Evolutionary conservation across 345 rosid species (phyloP).

Genomic region (Arabis alpina): DNA sequence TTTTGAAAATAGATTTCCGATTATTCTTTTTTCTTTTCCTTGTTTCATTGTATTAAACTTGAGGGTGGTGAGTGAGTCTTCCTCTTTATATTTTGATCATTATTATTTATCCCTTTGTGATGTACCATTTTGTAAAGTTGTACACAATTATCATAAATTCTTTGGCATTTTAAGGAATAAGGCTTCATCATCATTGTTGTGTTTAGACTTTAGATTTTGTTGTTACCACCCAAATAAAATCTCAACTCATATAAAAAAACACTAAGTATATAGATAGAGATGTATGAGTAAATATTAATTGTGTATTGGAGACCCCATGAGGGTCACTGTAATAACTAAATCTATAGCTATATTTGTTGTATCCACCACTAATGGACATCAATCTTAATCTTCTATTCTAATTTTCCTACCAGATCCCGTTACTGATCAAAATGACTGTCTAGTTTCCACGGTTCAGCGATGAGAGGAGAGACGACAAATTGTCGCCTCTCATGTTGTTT

Average conservation of each 20-base stretch:
- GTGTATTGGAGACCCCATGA: background rate
- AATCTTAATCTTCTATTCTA: slow-evolving; percentile 12
- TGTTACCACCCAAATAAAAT: too few species aligned
- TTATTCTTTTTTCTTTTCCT: slow-evolving; percentile 23
- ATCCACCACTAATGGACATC: background rate
- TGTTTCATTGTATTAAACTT: too few species aligned
- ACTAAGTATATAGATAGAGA: too few species aligned
- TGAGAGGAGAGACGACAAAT: background rate
- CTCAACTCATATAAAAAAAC: too few species aligned
- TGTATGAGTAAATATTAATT: background rate
- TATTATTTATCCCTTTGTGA: background rate
- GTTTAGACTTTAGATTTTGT: too few species aligned
- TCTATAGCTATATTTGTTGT: slow-evolving; percentile 1
- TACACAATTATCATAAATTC: slow-evolving; percentile 18
- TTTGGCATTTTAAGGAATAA: background rate
- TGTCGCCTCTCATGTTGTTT: slow-evolving; percentile 38
- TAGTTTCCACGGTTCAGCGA: background rate
- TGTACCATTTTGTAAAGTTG: slow-evolving; percentile 30
- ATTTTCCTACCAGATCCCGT: background rate
- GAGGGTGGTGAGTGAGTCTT: too few species aligned
- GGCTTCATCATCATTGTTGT: background rate
- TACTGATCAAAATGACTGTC: background rate
- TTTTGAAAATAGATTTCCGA: slow-evolving; percentile 16
- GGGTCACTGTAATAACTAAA: slow-evolving; percentile 8
- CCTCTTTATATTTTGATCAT: too few species aligned